Evolutionary conservation across 192 early-diverging fungal genomes (phyloP), one percentile per base, ranked within the genome.

Genomic region (Coemansia sp.): DNA sequence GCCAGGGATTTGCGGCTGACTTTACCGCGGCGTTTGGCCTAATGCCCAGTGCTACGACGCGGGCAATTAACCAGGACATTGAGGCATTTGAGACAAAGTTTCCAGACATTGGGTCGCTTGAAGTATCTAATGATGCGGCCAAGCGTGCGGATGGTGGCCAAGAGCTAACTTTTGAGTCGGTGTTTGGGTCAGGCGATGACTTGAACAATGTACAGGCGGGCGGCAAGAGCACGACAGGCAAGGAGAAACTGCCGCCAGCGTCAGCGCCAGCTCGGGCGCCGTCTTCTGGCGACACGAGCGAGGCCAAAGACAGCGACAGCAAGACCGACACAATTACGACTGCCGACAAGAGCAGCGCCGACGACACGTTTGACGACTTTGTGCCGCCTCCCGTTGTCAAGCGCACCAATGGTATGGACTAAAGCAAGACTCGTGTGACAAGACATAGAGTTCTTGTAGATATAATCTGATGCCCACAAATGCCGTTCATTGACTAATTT

Each of bases 361-460:
- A 65, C 39, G 69, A 68, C 32, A 32, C 32, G 7, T 32, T 8
- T 37, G 63, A 70, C 45, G 72, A 56, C 24, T 75, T 72, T 72
- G 78, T 75, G 35, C 66, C 78, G n/a, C 78, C 78, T 27, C 78
- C 78, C 15, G 78, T 81, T 4, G 78, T 81, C 66, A 75, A 75
- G 64, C 78, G 78, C 23, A 75, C 69, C 5, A 81, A 75, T 67
- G 78, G 78, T 81, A 81, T 67, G 68, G 56, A 62, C 59, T 60
- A n/a, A 43, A n/a, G 37, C 41, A 37, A 50, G 27, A 11, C 19
- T 21, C 19, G 19, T 21, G 19, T 21, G 19, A 23, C 25, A 53
- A 60, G 49, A 49, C 5, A 43, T n/a, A 19, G 25, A 12, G 19
- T 27, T 24, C 47, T 47, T 21, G 48, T 62, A 12, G 45, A 50